phyloP scores from a whole-genome alignment of 768 basidiomycete species.

The Royoungia palumana region DNA sequence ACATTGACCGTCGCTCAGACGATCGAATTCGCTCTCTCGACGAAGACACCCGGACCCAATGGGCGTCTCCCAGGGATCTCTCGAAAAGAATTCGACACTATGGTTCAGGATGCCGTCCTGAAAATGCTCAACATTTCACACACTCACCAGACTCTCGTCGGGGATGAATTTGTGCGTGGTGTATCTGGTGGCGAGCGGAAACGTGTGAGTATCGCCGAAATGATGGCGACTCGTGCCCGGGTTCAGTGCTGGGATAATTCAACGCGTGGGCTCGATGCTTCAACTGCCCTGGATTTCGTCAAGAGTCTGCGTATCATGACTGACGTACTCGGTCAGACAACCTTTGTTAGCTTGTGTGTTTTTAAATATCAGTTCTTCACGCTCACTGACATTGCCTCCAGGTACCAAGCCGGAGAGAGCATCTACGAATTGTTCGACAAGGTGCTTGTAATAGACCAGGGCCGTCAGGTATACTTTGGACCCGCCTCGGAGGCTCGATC shows the following conservation, averaged over 20 bases:
- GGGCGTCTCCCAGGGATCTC: slow-evolving; percentile 68
- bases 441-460: slow-evolving; percentile 78
- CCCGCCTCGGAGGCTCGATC: slow-evolving; percentile 65
- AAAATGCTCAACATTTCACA: slow-evolving; percentile 83
- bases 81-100: slow-evolving; percentile 51
- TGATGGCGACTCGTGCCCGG: slow-evolving; percentile 78
- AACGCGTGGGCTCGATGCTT: slow-evolving; percentile 78
- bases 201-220: slow-evolving; percentile 80
- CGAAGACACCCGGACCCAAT: slow-evolving; percentile 72
- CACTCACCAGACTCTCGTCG: slow-evolving; percentile 74
- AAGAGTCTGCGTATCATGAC: slow-evolving; percentile 79
- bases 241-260: slow-evolving; percentile 84
- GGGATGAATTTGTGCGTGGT: slow-evolving; percentile 82
- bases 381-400: slow-evolving; percentile 17
- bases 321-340: slow-evolving; percentile 76
- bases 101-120: slow-evolving; percentile 61
- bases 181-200: slow-evolving; percentile 82
- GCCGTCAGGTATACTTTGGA: slow-evolving; percentile 81
- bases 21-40: slow-evolving; percentile 64
- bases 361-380: not conserved
- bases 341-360: slow-evolving; percentile 70
- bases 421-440: slow-evolving; percentile 83
- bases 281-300: slow-evolving; percentile 84
- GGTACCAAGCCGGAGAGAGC: slow-evolving; percentile 79
- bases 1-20: slow-evolving; percentile 82